Evolutionary conservation across 2,329 filamentous ascomycete genomes (phyloP), one percentile per base, ranked within the genome.

Genomic region (Orbilia javanica): DNA sequence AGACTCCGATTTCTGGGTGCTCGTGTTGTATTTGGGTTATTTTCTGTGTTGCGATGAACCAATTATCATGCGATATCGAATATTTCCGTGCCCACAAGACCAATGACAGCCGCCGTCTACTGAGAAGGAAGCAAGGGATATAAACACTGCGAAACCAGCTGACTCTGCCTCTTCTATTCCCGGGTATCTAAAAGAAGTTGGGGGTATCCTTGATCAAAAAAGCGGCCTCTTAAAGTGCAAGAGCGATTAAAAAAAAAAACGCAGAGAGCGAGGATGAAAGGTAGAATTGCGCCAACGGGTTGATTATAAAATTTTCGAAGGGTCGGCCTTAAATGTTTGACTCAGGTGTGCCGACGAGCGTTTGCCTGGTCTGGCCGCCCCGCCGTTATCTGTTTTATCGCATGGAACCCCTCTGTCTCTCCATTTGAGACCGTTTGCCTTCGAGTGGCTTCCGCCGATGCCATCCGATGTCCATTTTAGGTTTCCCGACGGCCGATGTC

Each of bases 1-100:
- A 48, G 44, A 11, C 44, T 7, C 1, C 22, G 48, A 29, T 15
- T 60, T 13, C 2, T 10, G 20, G 34, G 25, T 25, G 15, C 5
- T 42, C 66, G 71, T 62, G 71, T 75, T 75, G 71, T 53, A 36
- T n/a, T 48, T 75, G 64, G 70, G 27, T 53, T 75, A 75, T 69
- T 75, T 69, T 69, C 64, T 57, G 71, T 36, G 71, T 75, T 75
- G 71, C 25, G 44, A 36, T 42, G 39, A 73, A 34, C 60, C 69
- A 66, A 73, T 66, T 42, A 60, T 57, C 36, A 46, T 73, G 44
- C 36, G 50, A 55, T n/a, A n/a, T n/a, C n/a, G n/a, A n/a, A n/a
- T n/a, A n/a, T 27, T 48, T 60, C 34, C n/a, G 31, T 42, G 34
- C 34, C 34, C 31, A 22, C 60, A 60, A 66, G 50, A 65, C 44